Percentiles rank a stretch among this genome's conserved stretches.
Evolutionary conservation across 352 stramenopile genomes (phyloP).

Genomic region (Plasmopara halstedii): DNA sequence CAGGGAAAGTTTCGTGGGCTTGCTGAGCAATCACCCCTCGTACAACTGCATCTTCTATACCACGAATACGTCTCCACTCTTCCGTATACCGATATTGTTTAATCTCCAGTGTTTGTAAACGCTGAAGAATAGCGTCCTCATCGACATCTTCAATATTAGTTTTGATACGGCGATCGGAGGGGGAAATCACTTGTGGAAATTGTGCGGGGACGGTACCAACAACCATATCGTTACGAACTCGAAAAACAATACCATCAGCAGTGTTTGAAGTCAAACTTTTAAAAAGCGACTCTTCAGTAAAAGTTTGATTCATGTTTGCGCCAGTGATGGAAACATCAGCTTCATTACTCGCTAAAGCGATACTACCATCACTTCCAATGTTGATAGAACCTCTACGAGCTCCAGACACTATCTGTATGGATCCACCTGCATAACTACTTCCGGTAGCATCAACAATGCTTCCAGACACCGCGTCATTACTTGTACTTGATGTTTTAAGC

Average conservation of each 20-base stretch:
- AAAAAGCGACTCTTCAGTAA: slow-evolving; percentile 13
- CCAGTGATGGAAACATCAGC: slow-evolving; percentile 16
- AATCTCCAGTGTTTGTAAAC: slow-evolving; percentile 80
- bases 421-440: slow-evolving; percentile 8
- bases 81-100: slow-evolving; percentile 87
- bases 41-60: slow-evolving; percentile 61
- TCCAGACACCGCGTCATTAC: slow-evolving; percentile 4
- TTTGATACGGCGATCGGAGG: slow-evolving; percentile 90
- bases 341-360: slow-evolving; percentile 5
- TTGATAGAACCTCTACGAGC: slow-evolving; percentile 8
- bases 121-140: slow-evolving; percentile 80
- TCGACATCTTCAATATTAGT: slow-evolving; percentile 83
- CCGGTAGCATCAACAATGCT: slow-evolving; percentile 7
- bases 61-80: slow-evolving; percentile 76
- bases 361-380: slow-evolving; percentile 14
- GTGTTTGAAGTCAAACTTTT: slow-evolving; percentile 20
- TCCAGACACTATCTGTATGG: slow-evolving; percentile 20
- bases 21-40: slow-evolving; percentile 76
- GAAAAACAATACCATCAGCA: slow-evolving; percentile 27
- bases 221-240: slow-evolving; percentile 33
- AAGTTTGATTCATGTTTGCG: slow-evolving; percentile 13
- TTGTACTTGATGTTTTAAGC: slow-evolving; percentile 2
- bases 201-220: slow-evolving; percentile 67
- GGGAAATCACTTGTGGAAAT: slow-evolving; percentile 81
- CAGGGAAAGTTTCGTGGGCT: slow-evolving; percentile 78